A percentile compares a stretch with the other conserved stretches of the same genome.
Evolutionary conservation across 352 stramenopile species (phyloP).

Genomic region (Elongisporangium undulatum): DNA sequence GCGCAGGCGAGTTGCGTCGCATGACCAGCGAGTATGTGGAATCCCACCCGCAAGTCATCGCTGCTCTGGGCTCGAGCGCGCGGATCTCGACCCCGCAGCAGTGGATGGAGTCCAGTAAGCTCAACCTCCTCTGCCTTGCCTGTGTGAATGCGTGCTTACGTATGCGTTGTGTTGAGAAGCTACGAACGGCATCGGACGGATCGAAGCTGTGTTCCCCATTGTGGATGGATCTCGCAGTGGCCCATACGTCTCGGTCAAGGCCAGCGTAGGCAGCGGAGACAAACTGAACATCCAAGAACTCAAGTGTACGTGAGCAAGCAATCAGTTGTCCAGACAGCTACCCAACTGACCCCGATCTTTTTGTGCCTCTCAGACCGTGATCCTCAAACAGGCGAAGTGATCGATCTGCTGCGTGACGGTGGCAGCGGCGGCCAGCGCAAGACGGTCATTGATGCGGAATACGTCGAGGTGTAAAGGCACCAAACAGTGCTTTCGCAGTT

Average conservation of each 20-base stretch:
- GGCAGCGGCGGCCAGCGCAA: conserved; percentile 27
- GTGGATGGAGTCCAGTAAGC: conserved; percentile 76
- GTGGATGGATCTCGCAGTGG: conserved; percentile 22
- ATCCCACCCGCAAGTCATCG: conserved; percentile 38
- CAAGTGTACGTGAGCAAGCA: conserved; percentile 41
- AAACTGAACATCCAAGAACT: conserved; percentile 46
- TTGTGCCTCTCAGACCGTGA: conserved; percentile 40
- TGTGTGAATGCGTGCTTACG: conserved; percentile 1
- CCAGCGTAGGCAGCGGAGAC: conserved; percentile 30
- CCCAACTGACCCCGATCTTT: conserved; percentile 3
- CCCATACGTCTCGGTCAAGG: conserved; percentile 53
- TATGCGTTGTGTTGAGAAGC: conserved; percentile 16
- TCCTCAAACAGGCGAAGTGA: conserved; percentile 44
- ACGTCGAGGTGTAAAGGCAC: conserved; percentile 45
- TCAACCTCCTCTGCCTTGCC: background rate
- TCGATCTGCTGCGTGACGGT: conserved; percentile 57
- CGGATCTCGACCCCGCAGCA: conserved; percentile 52
- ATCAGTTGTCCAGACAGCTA: background rate
- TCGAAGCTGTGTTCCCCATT: conserved; percentile 68
- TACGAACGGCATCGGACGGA: conserved; percentile 55
- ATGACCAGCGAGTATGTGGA: conserved; percentile 52
- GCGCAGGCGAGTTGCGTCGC: conserved; percentile 47
- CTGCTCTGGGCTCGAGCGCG: conserved; percentile 41
- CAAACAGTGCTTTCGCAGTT: conserved; percentile 9
- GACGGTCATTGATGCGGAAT: conserved; percentile 71